phyloP scores from a whole-genome alignment of 2,329 filamentous ascomycete genomes.

The Colletotrichum liaoningense region DNA sequence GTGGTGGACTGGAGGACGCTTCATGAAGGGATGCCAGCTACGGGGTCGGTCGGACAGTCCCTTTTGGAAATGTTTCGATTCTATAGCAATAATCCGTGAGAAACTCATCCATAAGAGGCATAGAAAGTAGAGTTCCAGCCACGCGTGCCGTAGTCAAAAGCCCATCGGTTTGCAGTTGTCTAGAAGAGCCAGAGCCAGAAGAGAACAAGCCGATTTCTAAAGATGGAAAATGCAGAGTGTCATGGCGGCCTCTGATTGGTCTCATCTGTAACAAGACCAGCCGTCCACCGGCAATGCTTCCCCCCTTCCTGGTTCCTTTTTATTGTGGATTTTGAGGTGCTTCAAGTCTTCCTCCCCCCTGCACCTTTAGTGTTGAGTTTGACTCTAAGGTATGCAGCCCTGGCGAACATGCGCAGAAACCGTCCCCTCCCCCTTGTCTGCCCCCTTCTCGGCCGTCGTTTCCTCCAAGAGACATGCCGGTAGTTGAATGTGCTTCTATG shows the following conservation, averaged over 20 bases:
- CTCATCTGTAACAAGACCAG: not conserved
- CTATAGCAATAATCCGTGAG: too few species aligned
- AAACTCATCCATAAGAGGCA: not conserved
- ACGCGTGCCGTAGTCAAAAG: not conserved
- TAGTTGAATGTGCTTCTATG: not conserved
- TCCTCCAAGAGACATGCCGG: constrained; percentile 27
- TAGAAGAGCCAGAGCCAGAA: not conserved
- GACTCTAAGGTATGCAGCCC: not conserved
- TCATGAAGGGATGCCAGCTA: constrained; percentile 5
- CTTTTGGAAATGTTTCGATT: not conserved
- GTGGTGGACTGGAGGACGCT: constrained; percentile 9
- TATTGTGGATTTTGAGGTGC: constrained; percentile 1
- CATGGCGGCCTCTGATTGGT: constrained; percentile 22
- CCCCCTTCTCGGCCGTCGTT: not conserved
- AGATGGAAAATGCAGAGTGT: constrained; percentile 20
- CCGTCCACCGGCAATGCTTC: not conserved
- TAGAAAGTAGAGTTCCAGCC: not conserved
- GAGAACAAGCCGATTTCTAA: constrained; percentile 8
- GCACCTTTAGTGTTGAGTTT: not conserved
- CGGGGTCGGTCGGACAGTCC: not conserved
- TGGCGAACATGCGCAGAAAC: constrained; percentile 5
- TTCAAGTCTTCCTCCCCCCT: constrained; percentile 8
- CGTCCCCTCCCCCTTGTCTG: not conserved
- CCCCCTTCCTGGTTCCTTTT: not conserved
- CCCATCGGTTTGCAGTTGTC: not conserved